These are phyloP conservation scores for Tagetes erecta DNA, from an alignment of 129 eudicot genomes.

Conservation along the genomic window DNA sequence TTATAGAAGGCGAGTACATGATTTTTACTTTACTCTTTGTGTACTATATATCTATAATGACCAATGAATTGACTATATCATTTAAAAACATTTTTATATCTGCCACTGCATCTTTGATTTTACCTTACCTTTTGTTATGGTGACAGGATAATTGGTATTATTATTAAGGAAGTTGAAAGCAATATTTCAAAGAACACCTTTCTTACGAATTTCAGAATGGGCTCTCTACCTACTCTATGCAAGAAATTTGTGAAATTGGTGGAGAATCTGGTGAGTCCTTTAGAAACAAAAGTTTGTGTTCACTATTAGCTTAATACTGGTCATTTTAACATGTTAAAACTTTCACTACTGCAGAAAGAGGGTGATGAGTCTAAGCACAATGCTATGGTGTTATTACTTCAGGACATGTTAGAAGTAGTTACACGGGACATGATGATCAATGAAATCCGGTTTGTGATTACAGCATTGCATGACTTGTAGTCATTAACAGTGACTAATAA, in stretches of 20 bases:
- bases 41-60: constrained; percentile 9
- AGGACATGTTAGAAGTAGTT: constrained; percentile 95
- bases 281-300: constrained; percentile 11
- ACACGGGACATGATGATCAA: constrained; percentile 97
- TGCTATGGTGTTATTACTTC: constrained; percentile 78
- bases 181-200: constrained; percentile 64
- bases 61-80: constrained; percentile 13
- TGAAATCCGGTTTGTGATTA: constrained; percentile 73
- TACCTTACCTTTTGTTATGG: background rate
- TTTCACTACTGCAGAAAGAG: constrained; percentile 63
- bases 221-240: constrained; percentile 71
- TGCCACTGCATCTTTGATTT: constrained; percentile 21
- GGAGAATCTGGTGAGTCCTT: constrained; percentile 69
- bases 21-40: constrained; percentile 4
- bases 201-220: constrained; percentile 83
- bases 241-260: constrained; percentile 86
- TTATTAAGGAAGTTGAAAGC: constrained; percentile 81
- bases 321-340: constrained; percentile 26
- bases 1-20: constrained; percentile 14
- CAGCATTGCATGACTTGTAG: constrained; percentile 4
- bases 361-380: constrained; percentile 69
- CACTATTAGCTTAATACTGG: constrained; percentile 20
- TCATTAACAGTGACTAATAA: constrained; percentile 6
- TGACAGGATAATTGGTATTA: constrained; percentile 80
- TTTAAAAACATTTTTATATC: constrained; percentile 2